Evolutionary conservation across 305 asterid species (phyloP).

Genomic region (Fraxinus xanthoxyloides): DNA sequence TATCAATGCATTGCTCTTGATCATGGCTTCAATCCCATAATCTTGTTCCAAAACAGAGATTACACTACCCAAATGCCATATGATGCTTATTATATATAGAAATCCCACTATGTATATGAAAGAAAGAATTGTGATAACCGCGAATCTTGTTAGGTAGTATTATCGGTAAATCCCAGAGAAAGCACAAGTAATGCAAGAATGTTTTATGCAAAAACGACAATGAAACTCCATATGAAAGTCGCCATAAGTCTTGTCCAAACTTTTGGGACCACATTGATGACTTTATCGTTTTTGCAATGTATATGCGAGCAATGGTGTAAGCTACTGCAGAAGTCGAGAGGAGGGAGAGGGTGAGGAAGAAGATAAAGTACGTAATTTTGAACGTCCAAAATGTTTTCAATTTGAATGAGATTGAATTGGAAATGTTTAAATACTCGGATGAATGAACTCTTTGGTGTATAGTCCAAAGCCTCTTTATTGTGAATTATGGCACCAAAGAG

Average conservation of each 20-base stretch:
- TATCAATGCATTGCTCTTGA: slow-evolving; percentile 20
- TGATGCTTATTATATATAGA: slow-evolving; percentile 22
- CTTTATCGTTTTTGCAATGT: slow-evolving; percentile 7
- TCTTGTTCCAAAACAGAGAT: slow-evolving; percentile 32
- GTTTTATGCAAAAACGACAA: slow-evolving; percentile 11
- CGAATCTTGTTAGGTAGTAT: background rate
- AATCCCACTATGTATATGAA: slow-evolving; percentile 18
- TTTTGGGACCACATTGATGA: slow-evolving; percentile 1
- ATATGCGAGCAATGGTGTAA: slow-evolving; percentile 22
- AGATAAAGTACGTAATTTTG: slow-evolving; percentile 15
- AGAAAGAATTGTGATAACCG: background rate
- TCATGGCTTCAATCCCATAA: slow-evolving; percentile 33
- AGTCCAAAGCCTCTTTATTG: background rate
- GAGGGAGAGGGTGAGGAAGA: slow-evolving; percentile 12
- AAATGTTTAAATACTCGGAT: background rate
- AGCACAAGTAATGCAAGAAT: background rate
- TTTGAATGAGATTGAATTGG: background rate
- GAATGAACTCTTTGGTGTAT: too few relatives aligned
- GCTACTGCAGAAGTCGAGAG: slow-evolving; percentile 19
- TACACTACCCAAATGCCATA: slow-evolving; percentile 36
- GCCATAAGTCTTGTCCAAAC: background rate
- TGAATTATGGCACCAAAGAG: background rate
- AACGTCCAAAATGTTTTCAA: slow-evolving; percentile 5
- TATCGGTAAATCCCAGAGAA: background rate
- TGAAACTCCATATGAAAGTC: slow-evolving; percentile 16